These are phyloP conservation scores for Zygotorulaspora chibaensis DNA, from an alignment of 805 yeast genomes.

Conservation along the genomic window DNA sequence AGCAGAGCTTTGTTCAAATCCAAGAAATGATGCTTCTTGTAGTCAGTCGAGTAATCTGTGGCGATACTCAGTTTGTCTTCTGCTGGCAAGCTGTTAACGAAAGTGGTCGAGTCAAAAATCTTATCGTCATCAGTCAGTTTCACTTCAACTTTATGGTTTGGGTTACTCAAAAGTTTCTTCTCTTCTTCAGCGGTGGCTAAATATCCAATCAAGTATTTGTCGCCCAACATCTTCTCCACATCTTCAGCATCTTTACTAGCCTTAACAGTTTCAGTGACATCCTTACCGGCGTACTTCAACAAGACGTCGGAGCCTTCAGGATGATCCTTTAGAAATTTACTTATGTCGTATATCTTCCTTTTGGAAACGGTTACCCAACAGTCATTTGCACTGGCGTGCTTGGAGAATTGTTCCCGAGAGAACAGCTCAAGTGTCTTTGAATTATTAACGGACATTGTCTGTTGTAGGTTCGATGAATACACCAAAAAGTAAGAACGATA, in stretches of 20 bases:
- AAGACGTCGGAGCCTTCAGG: constrained; percentile 75
- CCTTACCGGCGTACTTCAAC: constrained; percentile 71
- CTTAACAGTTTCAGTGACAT: constrained; percentile 60
- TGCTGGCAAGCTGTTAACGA: constrained; percentile 60
- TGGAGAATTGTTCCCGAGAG: constrained; percentile 48
- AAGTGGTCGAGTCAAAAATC: constrained; percentile 47
- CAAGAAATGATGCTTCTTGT: constrained; percentile 72
- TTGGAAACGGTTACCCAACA: constrained; percentile 80
- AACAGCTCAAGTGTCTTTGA: constrained; percentile 52
- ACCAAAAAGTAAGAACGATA: not conserved
- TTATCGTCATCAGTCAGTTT: constrained; percentile 38
- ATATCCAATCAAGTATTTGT: constrained; percentile 73
- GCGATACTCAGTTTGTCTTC: constrained; percentile 68
- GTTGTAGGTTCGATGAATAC: not conserved
- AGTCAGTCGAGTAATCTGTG: constrained; percentile 74
- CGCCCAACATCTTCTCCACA: constrained; percentile 81
- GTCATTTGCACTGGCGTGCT: constrained; percentile 49
- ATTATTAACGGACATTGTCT: constrained; percentile 2
- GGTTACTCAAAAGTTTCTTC: constrained; percentile 59
- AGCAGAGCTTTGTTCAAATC: constrained; percentile 81
- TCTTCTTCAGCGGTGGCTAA: constrained; percentile 80
- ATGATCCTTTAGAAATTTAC: constrained; percentile 45
- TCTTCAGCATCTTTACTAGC: constrained; percentile 62
- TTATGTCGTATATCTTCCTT: constrained; percentile 81
- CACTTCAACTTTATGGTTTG: constrained; percentile 58